These are phyloP conservation scores for Sclerotinia spermophila DNA, from an alignment of 2,329 filamentous ascomycete species.

Conservation along the genomic window DNA sequence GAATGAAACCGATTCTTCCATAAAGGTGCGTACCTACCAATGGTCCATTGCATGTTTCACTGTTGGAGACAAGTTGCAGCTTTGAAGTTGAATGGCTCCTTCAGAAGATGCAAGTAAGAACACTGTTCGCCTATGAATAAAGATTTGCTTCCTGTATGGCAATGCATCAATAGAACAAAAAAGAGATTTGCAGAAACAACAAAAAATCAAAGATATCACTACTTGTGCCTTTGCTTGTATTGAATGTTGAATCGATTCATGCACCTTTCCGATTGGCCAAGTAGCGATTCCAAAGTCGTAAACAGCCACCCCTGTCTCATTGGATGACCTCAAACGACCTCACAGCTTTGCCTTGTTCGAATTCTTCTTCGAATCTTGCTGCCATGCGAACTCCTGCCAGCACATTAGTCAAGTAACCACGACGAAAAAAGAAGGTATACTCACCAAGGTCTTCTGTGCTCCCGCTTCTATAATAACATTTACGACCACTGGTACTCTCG, in stretches of 20 bases:
- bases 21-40: not conserved
- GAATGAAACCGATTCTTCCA: not conserved
- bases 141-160: not conserved
- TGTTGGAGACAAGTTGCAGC: not conserved
- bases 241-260: not conserved
- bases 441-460: slow-evolving; percentile 41
- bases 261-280: not conserved
- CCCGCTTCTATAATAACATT: slow-evolving; percentile 55
- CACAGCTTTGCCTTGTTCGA: slow-evolving; percentile 26
- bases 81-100: not conserved
- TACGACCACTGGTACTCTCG: slow-evolving; percentile 47
- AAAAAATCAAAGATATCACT: not conserved
- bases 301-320: not conserved
- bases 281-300: not conserved
- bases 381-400: slow-evolving; percentile 35
- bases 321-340: not conserved
- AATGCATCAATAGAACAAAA: not conserved
- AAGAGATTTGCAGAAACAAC: not conserved
- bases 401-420: slow-evolving; percentile 12
- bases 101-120: not conserved
- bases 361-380: slow-evolving; percentile 32
- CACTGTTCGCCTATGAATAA: not conserved
- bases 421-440: slow-evolving; percentile 5
- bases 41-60: not conserved
- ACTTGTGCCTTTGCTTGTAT: not conserved